Evolutionary conservation across 2,329 filamentous ascomycete species (phyloP), one percentile per base, ranked within the genome.

Genomic region (Colletotrichum tropicicola): DNA sequence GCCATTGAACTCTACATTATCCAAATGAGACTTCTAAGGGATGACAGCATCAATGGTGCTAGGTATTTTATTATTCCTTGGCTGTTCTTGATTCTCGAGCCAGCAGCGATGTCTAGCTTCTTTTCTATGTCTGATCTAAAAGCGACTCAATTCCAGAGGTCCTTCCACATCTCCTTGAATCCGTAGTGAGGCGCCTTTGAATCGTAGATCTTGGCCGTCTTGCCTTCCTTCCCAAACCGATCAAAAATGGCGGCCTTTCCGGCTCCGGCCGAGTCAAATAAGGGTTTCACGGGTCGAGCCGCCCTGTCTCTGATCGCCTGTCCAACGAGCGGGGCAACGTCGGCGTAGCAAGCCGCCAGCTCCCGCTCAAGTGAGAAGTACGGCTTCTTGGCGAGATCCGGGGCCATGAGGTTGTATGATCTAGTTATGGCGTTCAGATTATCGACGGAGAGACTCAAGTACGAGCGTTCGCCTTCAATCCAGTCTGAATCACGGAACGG

Each of bases 381-480:
- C 0, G 95, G 93, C 77, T 97, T 97, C 79, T 96, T 97, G 3
- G 95, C 94, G 2, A 97, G 84, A 58, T 93, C 91, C 0, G 96
- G 96, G 0, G 96, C 95, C 89, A 97, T 95, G 3, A 98, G 87
- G 72, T 98, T 98, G 82, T 99, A 99, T 13, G 92, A 92, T 25
- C 96, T 88, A 7, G 93, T 91, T 51, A 97, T 83, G 28, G 80
- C 78, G 77, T 98, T 98, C 59, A 98, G 87, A 60, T 92, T 89
- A 48, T 87, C 85, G 68, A 99, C 86, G 5, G 92, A 88, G 5
- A 96, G 85, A 39, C 86, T 87, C 74, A 94, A 89, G 78, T 97
- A 98, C 6, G 89, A 83, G 4, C 81, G 79, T 76, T 98, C 93
- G 6, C 87, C 85, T 19, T 82, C 78, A 68, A 96, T 87, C 91